Evolutionary conservation across 1,284 basidiomycete species (phyloP), one percentile per base, ranked within the genome.

Genomic region (Porphyrellus sp.): DNA sequence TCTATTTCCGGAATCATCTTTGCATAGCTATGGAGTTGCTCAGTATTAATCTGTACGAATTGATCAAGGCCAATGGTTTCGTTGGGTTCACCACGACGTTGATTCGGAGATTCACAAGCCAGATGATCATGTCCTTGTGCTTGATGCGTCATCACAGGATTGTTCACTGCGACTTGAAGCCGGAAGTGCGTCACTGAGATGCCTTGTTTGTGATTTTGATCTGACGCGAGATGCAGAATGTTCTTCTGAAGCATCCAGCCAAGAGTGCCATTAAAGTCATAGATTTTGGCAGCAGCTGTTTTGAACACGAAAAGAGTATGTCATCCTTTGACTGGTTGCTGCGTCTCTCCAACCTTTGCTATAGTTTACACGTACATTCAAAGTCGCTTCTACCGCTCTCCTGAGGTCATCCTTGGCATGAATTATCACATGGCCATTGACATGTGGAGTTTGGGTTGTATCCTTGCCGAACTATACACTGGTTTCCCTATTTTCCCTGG

Each of bases 161-260:
- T 56, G 97, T 99, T n/a, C 97, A 99, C 70, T 99, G 97, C 65
- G 97, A 99, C 74, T 76, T 99, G 59, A 99, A 99, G 73, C 97
- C 97, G 16, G 97, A 99, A 83, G 93, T 88, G 59, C 55, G 79
- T 65, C 24, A 43, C 30, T 46, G 30, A 47, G 21, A 46, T 46
- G 41, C 12, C 15, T 25, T 47, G 1, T n/a, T 7, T 31, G 12
- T 3, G 37, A 12, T 35, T 35, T 28, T 48, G 40, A 53, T 58
- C 52, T 57, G 34, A 63, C 53, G 21, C 46, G 33, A 21, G 35
- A 46, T 57, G 8, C 59, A 96, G 92, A 99, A 99, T 65, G 93
- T 99, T 40, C 76, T 99, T 7, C 77, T 99, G 44, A 86, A 86
- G 50, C 96, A 99, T 71, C 97, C 97, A 15, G 86, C 91, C 12